Evolutionary conservation across 371 early-diverging fungal genomes (phyloP), one percentile per base, ranked within the genome.

Genomic region (Mortierella sp.): DNA sequence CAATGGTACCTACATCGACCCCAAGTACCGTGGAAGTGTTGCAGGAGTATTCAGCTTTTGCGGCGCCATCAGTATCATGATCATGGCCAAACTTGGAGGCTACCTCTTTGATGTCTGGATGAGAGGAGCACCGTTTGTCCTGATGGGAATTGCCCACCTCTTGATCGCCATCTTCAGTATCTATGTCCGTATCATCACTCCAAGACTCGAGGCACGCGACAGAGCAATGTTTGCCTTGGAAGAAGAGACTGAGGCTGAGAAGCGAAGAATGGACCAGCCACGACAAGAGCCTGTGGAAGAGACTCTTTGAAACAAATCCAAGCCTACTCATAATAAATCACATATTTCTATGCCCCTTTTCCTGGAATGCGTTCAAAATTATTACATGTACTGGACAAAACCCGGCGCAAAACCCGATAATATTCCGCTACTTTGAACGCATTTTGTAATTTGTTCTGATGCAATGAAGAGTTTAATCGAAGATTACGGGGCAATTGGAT

Each of bases 31-130:
- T 37, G 94, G 93, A 10, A 79, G 82, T 50, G 87, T 92, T 0
- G 88, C 93, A 0, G 93, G 93, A 13, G 82, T 88, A 0, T 91
- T 86, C 58, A 84, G 84, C 6, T 83, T 92, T 39, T 88, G 82
- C 67, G 94, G 94, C 7, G 91, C 88, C 14, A 16, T 84, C 17
- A 87, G 88, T 21, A 85, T 91, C 66, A 76, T 91, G 67, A 22
- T 88, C 44, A 78, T 67, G 54, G 81, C 60, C 17, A 58, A 60
- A 13, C 39, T 82, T 24, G 83, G 84, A 14, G 84, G 84, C 5
- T 54, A 76, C 14, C 73, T 84, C n/a, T 82, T 82, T 52, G 84
- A 84, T 48, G 66, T 25, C 21, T 83, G 83, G 83, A 77, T 68
- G 67, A 61, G 53, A 13, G 79, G 79, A 10, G 81, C 81, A 12